These are phyloP conservation scores for Hsuehochloa calcarea DNA, from an alignment of 176 grass and related monocot genomes.

Conservation along the genomic window DNA sequence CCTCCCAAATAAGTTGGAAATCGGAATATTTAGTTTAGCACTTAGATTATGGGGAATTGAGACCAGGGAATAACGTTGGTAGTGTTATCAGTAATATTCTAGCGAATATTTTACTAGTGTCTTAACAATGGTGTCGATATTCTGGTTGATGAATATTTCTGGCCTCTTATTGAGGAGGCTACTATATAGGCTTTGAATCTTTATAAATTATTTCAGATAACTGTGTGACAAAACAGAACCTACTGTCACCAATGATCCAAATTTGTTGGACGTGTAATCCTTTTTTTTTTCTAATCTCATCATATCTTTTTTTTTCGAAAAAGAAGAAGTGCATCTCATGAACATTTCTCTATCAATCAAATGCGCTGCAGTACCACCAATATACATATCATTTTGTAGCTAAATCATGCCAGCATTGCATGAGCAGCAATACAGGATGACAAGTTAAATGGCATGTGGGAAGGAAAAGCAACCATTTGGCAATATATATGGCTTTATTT, in stretches of 20 bases:
- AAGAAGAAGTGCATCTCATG: neutral
- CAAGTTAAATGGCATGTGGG: neutral
- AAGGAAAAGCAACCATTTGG: neutral
- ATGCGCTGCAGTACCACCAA: neutral
- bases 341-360: constrained; percentile 3
- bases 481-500: constrained; percentile 5
- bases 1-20: neutral
- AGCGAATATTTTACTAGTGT: neutral
- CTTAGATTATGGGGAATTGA: neutral
- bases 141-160: neutral
- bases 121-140: neutral
- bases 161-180: neutral
- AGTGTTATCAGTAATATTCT: neutral
- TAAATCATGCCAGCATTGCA: neutral
- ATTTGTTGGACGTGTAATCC: neutral
- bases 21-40: neutral
- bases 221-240: neutral
- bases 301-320: neutral
- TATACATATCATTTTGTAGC: neutral
- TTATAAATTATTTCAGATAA: neutral
- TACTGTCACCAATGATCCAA: neutral
- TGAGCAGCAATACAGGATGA: neutral
- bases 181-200: neutral
- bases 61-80: neutral
- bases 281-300: neutral